Percentiles rank a stretch among this genome's conserved stretches.
Conservation (phyloP, 306 rosid species). For the Leucaena leucocephala region DNA sequence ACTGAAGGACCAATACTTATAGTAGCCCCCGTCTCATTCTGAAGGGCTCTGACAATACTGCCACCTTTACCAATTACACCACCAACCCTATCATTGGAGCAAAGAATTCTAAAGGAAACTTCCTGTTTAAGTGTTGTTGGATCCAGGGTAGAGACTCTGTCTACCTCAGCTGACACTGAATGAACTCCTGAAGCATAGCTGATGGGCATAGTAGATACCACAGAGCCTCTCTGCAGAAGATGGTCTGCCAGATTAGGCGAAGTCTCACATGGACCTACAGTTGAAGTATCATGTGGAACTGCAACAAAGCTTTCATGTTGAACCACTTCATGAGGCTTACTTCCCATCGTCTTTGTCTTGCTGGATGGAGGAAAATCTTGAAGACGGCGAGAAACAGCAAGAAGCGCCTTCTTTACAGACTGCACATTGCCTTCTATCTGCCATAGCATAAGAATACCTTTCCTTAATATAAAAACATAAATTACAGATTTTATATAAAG, state of each 20-base stretch:
- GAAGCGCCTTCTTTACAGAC: conserved; percentile 81
- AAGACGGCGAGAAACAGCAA: conserved; percentile 77
- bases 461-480: conserved; percentile 22
- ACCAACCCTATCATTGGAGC: conserved; percentile 81
- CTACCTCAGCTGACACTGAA: conserved; percentile 61
- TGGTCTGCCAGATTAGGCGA: conserved; percentile 55
- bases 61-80: conserved; percentile 98
- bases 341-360: conserved; percentile 52
- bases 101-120: conserved; percentile 76
- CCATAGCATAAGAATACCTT: conserved; percentile 34
- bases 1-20: conserved; percentile 69
- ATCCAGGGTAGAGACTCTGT: conserved; percentile 57
- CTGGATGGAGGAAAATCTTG: conserved; percentile 68
- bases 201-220: conserved; percentile 52
- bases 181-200: conserved; percentile 63
- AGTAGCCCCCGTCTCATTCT: conserved; percentile 88
- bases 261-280: conserved; percentile 35
- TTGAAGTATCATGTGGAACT: conserved; percentile 37
- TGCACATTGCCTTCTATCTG: conserved; percentile 92
- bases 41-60: conserved; percentile 73
- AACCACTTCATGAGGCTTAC: conserved; percentile 62
- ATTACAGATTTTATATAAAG: not conserved
- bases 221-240: conserved; percentile 54
- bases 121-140: conserved; percentile 58
- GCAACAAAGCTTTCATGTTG: conserved; percentile 41